Conservation (phyloP, 176 grass and related monocot genomes). For the Elaeis guineensis region DNA sequence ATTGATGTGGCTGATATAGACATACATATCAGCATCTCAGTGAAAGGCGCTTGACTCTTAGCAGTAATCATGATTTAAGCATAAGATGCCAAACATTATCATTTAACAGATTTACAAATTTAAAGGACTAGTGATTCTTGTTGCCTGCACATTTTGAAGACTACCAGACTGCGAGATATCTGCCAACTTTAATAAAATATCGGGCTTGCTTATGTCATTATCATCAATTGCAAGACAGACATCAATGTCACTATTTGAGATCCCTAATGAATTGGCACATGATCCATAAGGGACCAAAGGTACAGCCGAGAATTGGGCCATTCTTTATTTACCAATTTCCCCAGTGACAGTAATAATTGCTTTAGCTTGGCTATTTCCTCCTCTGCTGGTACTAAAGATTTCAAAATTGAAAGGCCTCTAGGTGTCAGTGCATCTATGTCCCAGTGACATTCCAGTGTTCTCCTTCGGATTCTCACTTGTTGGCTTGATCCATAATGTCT, state of each 20-base stretch:
- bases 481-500: conserved; percentile 70
- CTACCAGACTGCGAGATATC: conserved; percentile 70
- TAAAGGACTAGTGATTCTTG: conserved; percentile 8
- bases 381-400: conserved; percentile 65
- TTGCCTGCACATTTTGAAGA: conserved; percentile 87
- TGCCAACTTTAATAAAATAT: conserved; percentile 86
- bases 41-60: too few relatives aligned
- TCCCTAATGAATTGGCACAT: conserved; percentile 85
- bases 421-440: conserved; percentile 66
- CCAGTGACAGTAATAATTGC: conserved; percentile 45
- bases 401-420: conserved; percentile 61
- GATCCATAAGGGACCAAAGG: conserved; percentile 95
- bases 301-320: conserved; percentile 73
- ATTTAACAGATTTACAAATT: background rate
- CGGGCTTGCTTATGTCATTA: conserved; percentile 59
- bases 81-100: too few relatives aligned
- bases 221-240: conserved; percentile 74
- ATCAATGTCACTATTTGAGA: conserved; percentile 95
- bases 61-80: too few relatives aligned
- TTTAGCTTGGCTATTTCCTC: conserved; percentile 84
- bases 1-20: too few relatives aligned
- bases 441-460: conserved; percentile 47
- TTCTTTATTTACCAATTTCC: conserved; percentile 66
- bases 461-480: conserved; percentile 60
- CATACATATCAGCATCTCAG: too few relatives aligned